Conservation (phyloP, 2,329 filamentous ascomycete species). For the Calonectria hongkongensis region DNA sequence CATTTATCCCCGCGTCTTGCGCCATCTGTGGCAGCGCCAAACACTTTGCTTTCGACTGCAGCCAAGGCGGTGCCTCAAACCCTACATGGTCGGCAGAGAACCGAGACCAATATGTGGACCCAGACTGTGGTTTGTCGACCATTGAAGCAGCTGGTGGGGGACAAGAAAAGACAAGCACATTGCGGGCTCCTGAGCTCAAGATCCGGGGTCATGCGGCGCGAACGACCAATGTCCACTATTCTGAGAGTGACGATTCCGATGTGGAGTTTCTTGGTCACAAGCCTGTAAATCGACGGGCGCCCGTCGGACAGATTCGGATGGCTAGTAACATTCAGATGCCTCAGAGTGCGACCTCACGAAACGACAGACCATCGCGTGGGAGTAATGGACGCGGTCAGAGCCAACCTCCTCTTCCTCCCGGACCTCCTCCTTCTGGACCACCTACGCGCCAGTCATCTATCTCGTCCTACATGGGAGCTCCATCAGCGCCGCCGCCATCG, state of each 20-base stretch:
- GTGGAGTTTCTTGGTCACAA: slow-evolving; percentile 64
- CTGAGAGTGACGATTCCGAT: slow-evolving; percentile 69
- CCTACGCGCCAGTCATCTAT: slow-evolving; percentile 51
- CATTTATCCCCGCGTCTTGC: slow-evolving; percentile 71
- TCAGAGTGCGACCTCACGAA: slow-evolving; percentile 41
- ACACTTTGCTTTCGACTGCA: slow-evolving; percentile 77
- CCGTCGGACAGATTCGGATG: slow-evolving; percentile 61
- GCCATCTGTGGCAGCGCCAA: slow-evolving; percentile 72
- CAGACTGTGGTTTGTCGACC: slow-evolving; percentile 61
- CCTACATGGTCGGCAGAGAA: slow-evolving; percentile 73
- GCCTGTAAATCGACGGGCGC: slow-evolving; percentile 56
- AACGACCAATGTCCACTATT: slow-evolving; percentile 65
- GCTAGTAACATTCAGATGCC: slow-evolving; percentile 65
- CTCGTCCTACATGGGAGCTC: slow-evolving; percentile 41
- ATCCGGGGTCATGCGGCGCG: slow-evolving; percentile 59
- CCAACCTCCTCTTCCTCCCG: slow-evolving; percentile 62
- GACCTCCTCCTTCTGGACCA: slow-evolving; percentile 59
- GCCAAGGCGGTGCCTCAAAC: slow-evolving; percentile 52
- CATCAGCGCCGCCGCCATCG: slow-evolving; percentile 50
- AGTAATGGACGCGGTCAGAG: slow-evolving; percentile 43
- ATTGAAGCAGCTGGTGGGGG: slow-evolving; percentile 59
- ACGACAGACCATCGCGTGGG: slow-evolving; percentile 40
- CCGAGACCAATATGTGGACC: slow-evolving; percentile 69
- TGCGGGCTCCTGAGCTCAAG: slow-evolving; percentile 56
- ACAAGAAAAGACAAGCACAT: slow-evolving; percentile 50